Conservation (phyloP, 2,329 filamentous ascomycete genomes). For the Falciphora oryzae region DNA sequence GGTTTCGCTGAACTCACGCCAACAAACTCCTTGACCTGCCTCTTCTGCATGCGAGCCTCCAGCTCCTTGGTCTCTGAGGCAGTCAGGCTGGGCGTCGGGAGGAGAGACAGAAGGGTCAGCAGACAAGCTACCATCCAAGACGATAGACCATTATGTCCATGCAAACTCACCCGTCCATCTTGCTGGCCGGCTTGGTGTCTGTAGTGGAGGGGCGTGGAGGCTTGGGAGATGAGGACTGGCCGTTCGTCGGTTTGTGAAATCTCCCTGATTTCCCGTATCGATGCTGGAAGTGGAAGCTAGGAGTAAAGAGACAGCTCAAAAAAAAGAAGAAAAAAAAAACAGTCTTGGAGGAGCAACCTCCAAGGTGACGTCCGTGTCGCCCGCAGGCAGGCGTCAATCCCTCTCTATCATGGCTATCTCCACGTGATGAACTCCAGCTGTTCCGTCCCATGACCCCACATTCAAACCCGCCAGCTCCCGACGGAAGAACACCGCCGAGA, state of each 20-base stretch:
- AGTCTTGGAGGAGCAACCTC: neutral
- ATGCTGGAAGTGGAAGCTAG: neutral
- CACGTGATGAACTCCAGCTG: neutral
- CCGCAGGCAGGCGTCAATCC: neutral
- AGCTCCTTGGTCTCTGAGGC: constrained; percentile 57
- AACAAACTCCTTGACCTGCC: constrained; percentile 99
- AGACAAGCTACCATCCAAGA: neutral
- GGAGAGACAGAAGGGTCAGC: neutral
- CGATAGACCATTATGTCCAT: neutral
- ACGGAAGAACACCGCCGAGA: too few relatives aligned
- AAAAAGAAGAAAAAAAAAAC: constrained; percentile 7
- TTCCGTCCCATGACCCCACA: too few relatives aligned
- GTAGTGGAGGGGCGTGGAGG: neutral
- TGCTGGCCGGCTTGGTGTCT: constrained; percentile 1
- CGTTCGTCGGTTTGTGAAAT: too few relatives aligned
- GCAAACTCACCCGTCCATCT: constrained; percentile 4
- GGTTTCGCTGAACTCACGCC: constrained; percentile 55
- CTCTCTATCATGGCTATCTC: neutral
- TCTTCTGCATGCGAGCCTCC: constrained; percentile 89
- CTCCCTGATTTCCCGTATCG: too few relatives aligned
- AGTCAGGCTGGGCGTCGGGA: constrained; percentile 1
- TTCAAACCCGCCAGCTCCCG: too few relatives aligned
- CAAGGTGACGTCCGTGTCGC: neutral
- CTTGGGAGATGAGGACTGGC: neutral
- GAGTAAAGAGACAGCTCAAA: neutral